phyloP scores from a whole-genome alignment of 1,139 yeast species.

The Candida neerlandica region DNA sequence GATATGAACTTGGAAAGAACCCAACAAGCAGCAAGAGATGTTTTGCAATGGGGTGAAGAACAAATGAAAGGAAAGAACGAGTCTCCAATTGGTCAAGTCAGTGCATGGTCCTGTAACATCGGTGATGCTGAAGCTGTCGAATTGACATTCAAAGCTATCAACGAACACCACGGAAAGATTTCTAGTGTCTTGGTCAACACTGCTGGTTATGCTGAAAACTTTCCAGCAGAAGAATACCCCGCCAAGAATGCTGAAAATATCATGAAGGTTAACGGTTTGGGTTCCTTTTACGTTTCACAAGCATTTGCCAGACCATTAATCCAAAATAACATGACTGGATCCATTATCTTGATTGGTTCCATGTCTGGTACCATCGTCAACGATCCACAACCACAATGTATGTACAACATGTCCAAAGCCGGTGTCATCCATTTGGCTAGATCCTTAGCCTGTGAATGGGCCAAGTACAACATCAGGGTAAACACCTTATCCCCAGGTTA shows the following conservation, averaged over 20 bases:
- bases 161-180: conserved; percentile 58
- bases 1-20: conserved; percentile 67
- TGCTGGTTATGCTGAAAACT: conserved; percentile 85
- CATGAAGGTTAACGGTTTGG: conserved; percentile 73
- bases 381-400: conserved; percentile 53
- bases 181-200: conserved; percentile 71
- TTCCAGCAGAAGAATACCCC: conserved; percentile 78
- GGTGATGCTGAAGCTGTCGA: conserved; percentile 67
- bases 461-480: conserved; percentile 51
- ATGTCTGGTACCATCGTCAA: conserved; percentile 54
- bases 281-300: conserved; percentile 68
- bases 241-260: conserved; percentile 67
- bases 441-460: conserved; percentile 56
- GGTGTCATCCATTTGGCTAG: conserved; percentile 52
- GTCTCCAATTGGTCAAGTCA: conserved; percentile 49
- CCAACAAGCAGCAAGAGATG: conserved; percentile 61
- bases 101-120: conserved; percentile 78
- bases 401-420: conserved; percentile 56
- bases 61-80: conserved; percentile 43
- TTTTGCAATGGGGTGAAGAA: conserved; percentile 56
- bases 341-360: conserved; percentile 49
- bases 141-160: conserved; percentile 50
- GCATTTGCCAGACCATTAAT: conserved; percentile 68
- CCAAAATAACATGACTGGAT: conserved; percentile 54
- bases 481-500: conserved; percentile 52